Evolutionary conservation across 768 basidiomycete species (phyloP), one percentile per base, ranked within the genome.

Genomic region (Leucocoprinus sp.): DNA sequence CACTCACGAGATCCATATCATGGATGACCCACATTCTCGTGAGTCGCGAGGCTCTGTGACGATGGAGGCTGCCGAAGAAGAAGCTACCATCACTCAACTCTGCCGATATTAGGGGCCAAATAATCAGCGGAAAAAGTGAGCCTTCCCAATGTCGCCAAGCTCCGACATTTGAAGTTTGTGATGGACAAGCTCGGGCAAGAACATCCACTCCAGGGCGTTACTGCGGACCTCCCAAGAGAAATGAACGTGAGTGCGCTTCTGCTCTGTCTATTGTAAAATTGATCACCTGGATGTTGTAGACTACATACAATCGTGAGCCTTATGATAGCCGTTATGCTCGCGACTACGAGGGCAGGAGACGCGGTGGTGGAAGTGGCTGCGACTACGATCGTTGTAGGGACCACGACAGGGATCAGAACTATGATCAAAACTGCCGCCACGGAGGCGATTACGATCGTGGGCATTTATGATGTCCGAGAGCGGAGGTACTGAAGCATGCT

Each of bases 121-220:
- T 75, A 23, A 74, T 92, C 74, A 48, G 86, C 98, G n/a, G 88
- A 93, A 68, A 93, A 84, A 73, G 90, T 87, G n/a, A n/a, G n/a
- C n/a, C n/a, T n/a, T n/a, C n/a, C n/a, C n/a, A n/a, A n/a, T n/a
- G n/a, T n/a, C n/a, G n/a, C n/a, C n/a, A n/a, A n/a, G n/a, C n/a
- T n/a, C n/a, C n/a, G n/a, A n/a, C n/a, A n/a, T n/a, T n/a, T n/a
- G n/a, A n/a, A n/a, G n/a, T n/a, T n/a, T n/a, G n/a, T n/a, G n/a
- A n/a, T n/a, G n/a, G n/a, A n/a, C n/a, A 90, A 89, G 91, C 91
- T 52, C 83, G 91, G 50, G 91, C 90, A 14, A 74, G 91, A 52
- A 88, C 91, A 9, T 87, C 95, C 2, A 99, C 95, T 5, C 95
- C 95, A 2, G 95, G 95, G 21, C 70, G 85, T 43, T 99, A 99